A percentile compares a stretch with the other conserved stretches of the same genome.
phyloP scores from a whole-genome alignment of 352 stramenopile genomes.

The Globisporangium yorkense region DNA sequence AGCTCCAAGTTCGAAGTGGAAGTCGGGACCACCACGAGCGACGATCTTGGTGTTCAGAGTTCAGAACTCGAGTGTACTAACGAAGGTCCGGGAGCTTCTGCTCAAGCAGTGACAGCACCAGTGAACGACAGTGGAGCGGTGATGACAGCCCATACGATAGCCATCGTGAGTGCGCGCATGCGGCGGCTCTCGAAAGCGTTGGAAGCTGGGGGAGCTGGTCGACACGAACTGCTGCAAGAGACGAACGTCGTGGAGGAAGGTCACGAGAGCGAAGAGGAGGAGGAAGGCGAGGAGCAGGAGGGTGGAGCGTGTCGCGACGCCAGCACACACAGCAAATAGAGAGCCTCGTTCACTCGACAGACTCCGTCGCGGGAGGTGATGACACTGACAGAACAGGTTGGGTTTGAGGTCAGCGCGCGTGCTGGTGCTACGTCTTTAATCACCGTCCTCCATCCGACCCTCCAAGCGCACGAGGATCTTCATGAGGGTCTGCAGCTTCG shows the following conservation, averaged over 20 bases:
- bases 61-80: background rate
- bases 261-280: conserved; percentile 1
- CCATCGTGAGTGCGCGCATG: background rate
- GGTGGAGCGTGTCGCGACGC: too few relatives aligned
- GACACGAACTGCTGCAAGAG: conserved; percentile 9
- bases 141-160: background rate
- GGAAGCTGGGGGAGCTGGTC: background rate
- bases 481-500: conserved; percentile 58
- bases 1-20: background rate
- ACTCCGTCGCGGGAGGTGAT: background rate
- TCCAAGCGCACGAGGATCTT: conserved; percentile 68
- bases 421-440: conserved; percentile 13
- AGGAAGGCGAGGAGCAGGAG: background rate
- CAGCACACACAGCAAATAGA: background rate
- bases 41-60: background rate
- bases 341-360: background rate
- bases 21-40: background rate
- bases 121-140: background rate
- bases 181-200: conserved; percentile 5
- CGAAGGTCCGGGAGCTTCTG: background rate
- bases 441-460: conserved; percentile 45
- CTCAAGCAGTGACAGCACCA: background rate
- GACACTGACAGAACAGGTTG: background rate
- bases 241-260: conserved; percentile 9
- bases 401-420: background rate